Conservation (phyloP, 177 flowering plant species). For the Vitis hybrid region DNA sequence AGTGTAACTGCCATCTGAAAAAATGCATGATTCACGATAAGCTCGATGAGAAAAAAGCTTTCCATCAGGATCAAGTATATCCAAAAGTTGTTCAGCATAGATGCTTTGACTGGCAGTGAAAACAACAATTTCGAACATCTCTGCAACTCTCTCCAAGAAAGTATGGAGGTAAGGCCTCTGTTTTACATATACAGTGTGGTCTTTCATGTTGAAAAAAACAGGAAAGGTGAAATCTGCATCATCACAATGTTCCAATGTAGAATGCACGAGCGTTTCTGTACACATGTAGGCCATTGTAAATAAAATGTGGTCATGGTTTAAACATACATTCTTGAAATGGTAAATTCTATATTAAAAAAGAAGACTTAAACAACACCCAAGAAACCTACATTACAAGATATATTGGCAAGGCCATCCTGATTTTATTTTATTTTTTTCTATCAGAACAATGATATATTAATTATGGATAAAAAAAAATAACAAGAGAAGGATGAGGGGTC, state of each 20-base stretch:
- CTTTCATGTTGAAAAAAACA: slow-evolving; percentile 83
- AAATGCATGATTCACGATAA: slow-evolving; percentile 90
- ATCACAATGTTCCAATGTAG: slow-evolving; percentile 68
- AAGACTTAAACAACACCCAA: background rate
- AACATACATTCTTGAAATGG: too few species aligned
- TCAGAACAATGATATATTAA: too few species aligned
- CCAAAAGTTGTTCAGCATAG: slow-evolving; percentile 85
- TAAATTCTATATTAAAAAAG: too few species aligned
- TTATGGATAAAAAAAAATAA: too few species aligned
- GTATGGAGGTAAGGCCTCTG: slow-evolving; percentile 69
- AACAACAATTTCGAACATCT: slow-evolving; percentile 84
- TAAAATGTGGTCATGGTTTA: too few species aligned
- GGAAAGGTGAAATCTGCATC: slow-evolving; percentile 85
- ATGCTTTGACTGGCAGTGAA: slow-evolving; percentile 97
- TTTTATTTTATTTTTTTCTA: background rate
- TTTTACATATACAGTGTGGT: slow-evolving; percentile 79
- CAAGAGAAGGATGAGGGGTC: too few species aligned
- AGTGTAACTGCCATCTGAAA: slow-evolving; percentile 77
- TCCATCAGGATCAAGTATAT: slow-evolving; percentile 78
- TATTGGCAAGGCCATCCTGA: background rate
- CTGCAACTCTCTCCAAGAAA: slow-evolving; percentile 79
- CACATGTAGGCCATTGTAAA: slow-evolving; percentile 1
- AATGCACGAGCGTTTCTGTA: slow-evolving; percentile 95
- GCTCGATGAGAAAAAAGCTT: slow-evolving; percentile 70
- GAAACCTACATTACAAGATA: background rate